Evolutionary conservation across 371 early-diverging fungal species (phyloP), one percentile per base, ranked within the genome.

Genomic region (Mortierella sp.): DNA sequence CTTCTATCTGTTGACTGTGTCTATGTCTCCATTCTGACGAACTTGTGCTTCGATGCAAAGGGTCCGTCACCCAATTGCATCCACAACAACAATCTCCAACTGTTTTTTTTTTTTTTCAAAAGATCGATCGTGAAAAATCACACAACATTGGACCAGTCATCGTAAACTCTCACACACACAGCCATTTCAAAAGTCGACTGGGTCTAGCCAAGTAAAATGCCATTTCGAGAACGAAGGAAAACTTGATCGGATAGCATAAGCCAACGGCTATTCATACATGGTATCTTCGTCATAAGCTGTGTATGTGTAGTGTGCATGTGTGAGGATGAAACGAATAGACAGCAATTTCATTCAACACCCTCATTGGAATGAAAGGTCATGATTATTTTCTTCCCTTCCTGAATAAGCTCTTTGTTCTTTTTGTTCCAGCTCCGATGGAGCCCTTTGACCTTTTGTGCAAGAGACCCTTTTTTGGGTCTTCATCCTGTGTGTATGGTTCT

Each of bases 281-380:
- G n/a, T 47, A 19, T 44, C 44, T 44, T 16, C 16, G 44, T 44
- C 47, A 47, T 34, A 16, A 58, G 58, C 34, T 34, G 58, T 34
- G 58, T 34, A 14, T 19, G 8, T 58, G 7, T n/a, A n/a, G n/a
- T n/a, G n/a, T n/a, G n/a, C n/a, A n/a, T 34, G 58, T 34, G 14
- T 24, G 58, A 58, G 34, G 58, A 34, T 58, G 58, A 58, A 58
- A 58, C 58, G 34, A 58, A 4, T 19, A 53, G 47, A 58, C 58
- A 34, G 6, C 16, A 26, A 29, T 14, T 8, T 16, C 29, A 1
- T 8, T 58, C 58, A n/a, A n/a, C n/a, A n/a, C n/a, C n/a, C n/a
- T n/a, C n/a, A n/a, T n/a, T n/a, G n/a, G n/a, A n/a, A n/a, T n/a
- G n/a, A n/a, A n/a, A n/a, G n/a, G n/a, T n/a, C n/a, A n/a, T n/a